Conservation (phyloP, 2,329 filamentous ascomycete species). For the Pseudocercospora musae region DNA sequence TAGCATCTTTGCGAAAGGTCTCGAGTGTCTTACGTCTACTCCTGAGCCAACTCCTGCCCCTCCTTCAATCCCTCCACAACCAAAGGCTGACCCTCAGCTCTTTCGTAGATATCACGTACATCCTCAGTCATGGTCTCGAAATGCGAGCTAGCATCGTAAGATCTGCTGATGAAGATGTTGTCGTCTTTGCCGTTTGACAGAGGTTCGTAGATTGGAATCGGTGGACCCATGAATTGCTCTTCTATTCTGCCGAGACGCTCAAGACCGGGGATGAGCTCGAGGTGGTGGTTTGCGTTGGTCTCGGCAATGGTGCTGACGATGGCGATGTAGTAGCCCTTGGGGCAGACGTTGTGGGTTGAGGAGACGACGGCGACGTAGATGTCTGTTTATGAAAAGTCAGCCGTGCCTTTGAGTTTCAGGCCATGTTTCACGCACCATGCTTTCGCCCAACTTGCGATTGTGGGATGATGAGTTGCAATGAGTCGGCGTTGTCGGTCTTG, state of each 20-base stretch:
- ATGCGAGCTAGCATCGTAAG: slow-evolving; percentile 96
- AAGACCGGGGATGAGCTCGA: slow-evolving; percentile 88
- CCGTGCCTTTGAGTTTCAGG: not conserved
- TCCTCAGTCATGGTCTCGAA: slow-evolving; percentile 95
- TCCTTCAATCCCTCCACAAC: slow-evolving; percentile 85
- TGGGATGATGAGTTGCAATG: slow-evolving; percentile 91
- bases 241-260: slow-evolving; percentile 90
- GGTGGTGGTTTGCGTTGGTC: slow-evolving; percentile 84
- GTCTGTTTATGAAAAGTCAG: slow-evolving; percentile 52
- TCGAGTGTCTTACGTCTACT: slow-evolving; percentile 43
- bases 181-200: slow-evolving; percentile 76
- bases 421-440: slow-evolving; percentile 63
- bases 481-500: slow-evolving; percentile 85
- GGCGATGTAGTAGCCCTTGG: slow-evolving; percentile 97
- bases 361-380: slow-evolving; percentile 97
- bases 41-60: slow-evolving; percentile 67
- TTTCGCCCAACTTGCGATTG: slow-evolving; percentile 96
- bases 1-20: no score
- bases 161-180: slow-evolving; percentile 97
- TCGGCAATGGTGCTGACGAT: slow-evolving; percentile 98
- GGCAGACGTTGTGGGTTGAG: slow-evolving; percentile 94
- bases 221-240: slow-evolving; percentile 92
- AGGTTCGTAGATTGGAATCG: slow-evolving; percentile 93
- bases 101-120: slow-evolving; percentile 86
- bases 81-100: slow-evolving; percentile 78